Conservation (phyloP, 2,329 filamentous ascomycete species). For the Aspergillus jensenii region DNA sequence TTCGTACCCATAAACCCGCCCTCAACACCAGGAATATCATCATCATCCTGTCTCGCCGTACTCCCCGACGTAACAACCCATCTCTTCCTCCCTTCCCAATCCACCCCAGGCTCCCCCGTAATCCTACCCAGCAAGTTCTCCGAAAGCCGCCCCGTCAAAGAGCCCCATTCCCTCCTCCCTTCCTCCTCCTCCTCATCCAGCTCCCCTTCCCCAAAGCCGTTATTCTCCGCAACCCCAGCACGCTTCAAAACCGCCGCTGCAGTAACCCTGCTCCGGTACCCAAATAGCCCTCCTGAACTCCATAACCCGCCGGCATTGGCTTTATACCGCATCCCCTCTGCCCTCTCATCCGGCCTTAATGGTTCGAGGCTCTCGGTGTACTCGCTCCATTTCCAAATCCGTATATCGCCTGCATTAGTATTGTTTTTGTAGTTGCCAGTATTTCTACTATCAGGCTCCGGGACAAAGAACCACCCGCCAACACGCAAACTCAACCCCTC, state of each 20-base stretch:
- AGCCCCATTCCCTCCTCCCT: constrained; percentile 54
- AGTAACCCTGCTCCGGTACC: constrained; percentile 40
- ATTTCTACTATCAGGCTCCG: constrained; percentile 26
- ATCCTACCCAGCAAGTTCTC: constrained; percentile 52
- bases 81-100: constrained; percentile 41
- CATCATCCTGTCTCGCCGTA: constrained; percentile 55
- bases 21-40: constrained; percentile 58
- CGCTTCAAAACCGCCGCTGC: neutral
- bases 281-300: constrained; percentile 49
- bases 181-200: constrained; percentile 28
- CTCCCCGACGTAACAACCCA: constrained; percentile 61
- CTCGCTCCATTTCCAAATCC: constrained; percentile 56
- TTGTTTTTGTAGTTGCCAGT: neutral
- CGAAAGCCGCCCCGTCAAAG: constrained; percentile 53
- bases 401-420: constrained; percentile 35
- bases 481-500: constrained; percentile 60
- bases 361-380: constrained; percentile 38
- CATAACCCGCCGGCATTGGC: constrained; percentile 58
- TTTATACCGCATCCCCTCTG: constrained; percentile 53
- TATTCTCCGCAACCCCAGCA: constrained; percentile 11
- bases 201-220: constrained; percentile 20
- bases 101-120: constrained; percentile 39
- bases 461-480: constrained; percentile 60
- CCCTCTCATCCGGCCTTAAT: constrained; percentile 35
- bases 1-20: constrained; percentile 16